phyloP scores from a whole-genome alignment of 164 flowering plant species.

The Santalum album region DNA sequence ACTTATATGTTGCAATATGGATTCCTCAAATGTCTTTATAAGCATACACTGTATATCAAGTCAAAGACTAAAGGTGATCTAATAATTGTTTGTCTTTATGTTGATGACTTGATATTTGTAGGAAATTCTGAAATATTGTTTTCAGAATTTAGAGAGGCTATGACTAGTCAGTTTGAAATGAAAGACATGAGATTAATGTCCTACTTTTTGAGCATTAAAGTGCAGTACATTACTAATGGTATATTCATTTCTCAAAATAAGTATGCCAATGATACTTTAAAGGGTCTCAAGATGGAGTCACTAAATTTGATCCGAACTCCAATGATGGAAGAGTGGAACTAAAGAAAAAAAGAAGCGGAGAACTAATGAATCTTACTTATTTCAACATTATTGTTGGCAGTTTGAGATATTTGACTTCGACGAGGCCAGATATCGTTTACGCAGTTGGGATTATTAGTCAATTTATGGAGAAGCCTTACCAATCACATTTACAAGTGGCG shows the following conservation, averaged over 20 bases:
- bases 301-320: slow-evolving; percentile 3
- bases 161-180: slow-evolving; percentile 17
- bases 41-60: slow-evolving; percentile 7
- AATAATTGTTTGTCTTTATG: slow-evolving; percentile 10
- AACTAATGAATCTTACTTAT: not conserved
- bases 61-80: not conserved
- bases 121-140: not conserved
- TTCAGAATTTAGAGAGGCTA: slow-evolving; percentile 1
- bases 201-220: slow-evolving; percentile 17
- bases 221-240: not conserved
- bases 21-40: not conserved
- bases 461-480: slow-evolving; percentile 8
- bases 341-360: not conserved
- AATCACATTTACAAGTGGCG: slow-evolving; percentile 1
- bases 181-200: slow-evolving; percentile 9
- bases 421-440: slow-evolving; percentile 8
- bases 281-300: slow-evolving; percentile 3
- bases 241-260: slow-evolving; percentile 9
- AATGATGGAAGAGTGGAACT: slow-evolving; percentile 2
- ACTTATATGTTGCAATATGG: too few relatives aligned
- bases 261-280: slow-evolving; percentile 7
- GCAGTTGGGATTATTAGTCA: slow-evolving; percentile 8
- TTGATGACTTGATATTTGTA: slow-evolving; percentile 12
- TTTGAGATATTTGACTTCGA: slow-evolving; percentile 5
- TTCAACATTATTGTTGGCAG: slow-evolving; percentile 12